Evolutionary conservation across 352 stramenopile genomes (phyloP), one percentile per base, ranked within the genome.

Genomic region (Phytophthora crassamura): DNA sequence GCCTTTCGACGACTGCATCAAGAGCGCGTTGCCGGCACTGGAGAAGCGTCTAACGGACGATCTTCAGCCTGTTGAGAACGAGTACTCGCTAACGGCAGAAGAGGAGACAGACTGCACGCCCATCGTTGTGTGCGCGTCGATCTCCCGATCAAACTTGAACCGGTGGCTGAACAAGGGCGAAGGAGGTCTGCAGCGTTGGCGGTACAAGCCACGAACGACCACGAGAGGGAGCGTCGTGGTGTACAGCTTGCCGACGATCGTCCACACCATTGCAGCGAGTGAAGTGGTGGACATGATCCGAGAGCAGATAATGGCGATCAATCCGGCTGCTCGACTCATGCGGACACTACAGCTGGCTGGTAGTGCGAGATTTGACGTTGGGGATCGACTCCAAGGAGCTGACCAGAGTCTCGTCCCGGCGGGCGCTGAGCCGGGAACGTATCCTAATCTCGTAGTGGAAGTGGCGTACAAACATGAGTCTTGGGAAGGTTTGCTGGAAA

Each of bases 101-200:
- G 47, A 59, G 22, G 58, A 48, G 1, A 10, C 25, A n/a, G 20
- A 39, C 7, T 58, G 50, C n/a, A 16, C 22, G 34, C 64, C 57
- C n/a, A 42, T 67, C 46, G 55, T 67, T 7, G 55, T 71, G 54
- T 67, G 54, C 32, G 39, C 63, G 16, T 63, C 45, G 22, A 61
- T 70, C 25, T 59, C 48, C 16, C 56, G 57, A 15, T 41, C 35
- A 3, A 49, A 48, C 5, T 60, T 70, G 7, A 32, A 16, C 7
- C 25, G 38, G 7, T 74, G 60, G 59, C 12, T 63, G 15, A 16
- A 52, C 9, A 40, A 51, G 10, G 46, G 60, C 22, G 48, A 59
- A 52, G 50, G 30, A 5, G 45, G 56, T 9, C 36, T 70, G 7
- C 46, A 58, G 10, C 59, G 50, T 14, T 74, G 66, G 60, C 7